Conservation (phyloP, 345 rosid genomes). For the Litchi chinensis region DNA sequence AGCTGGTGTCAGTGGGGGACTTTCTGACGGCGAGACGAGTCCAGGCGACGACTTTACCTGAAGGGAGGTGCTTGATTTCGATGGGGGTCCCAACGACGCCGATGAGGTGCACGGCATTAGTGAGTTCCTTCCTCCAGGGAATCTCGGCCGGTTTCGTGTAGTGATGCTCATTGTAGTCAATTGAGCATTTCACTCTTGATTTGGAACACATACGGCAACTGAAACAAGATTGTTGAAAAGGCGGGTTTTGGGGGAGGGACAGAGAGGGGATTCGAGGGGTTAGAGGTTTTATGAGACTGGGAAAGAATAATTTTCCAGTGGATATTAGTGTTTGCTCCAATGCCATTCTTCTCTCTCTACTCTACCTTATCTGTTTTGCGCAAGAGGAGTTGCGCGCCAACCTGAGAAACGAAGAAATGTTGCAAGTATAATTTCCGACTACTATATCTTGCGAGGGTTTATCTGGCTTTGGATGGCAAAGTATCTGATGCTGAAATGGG, state of each 20-base stretch:
- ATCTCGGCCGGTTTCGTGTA: conserved; percentile 43
- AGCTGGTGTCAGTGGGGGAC: conserved; percentile 51
- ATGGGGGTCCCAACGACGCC: conserved; percentile 53
- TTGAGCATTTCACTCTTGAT: conserved; percentile 34
- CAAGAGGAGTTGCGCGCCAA: not conserved
- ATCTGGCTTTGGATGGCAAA: not conserved
- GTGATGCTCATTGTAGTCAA: conserved; percentile 34
- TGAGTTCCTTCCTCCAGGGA: conserved; percentile 64
- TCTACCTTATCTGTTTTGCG: not conserved
- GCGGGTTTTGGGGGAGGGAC: not conserved
- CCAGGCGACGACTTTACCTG: conserved; percentile 63
- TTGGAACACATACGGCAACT: conserved; percentile 5
- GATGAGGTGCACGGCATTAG: conserved; percentile 56
- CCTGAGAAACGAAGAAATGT: not conserved
- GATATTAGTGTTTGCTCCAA: conserved; percentile 26
- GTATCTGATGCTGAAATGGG: not conserved
- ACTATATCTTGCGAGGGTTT: not conserved
- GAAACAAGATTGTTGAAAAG: not conserved
- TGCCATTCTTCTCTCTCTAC: conserved; percentile 26
- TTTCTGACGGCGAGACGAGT: conserved; percentile 56
- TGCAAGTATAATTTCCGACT: too few species aligned
- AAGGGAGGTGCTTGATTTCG: conserved; percentile 56
- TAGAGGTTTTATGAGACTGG: conserved; percentile 16
- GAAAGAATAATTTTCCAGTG: conserved; percentile 12
- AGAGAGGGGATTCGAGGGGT: conserved; percentile 15